Evolutionary conservation across 2,329 filamentous ascomycete species (phyloP), one percentile per base, ranked within the genome.

Genomic region (Passalora sequoiae): DNA sequence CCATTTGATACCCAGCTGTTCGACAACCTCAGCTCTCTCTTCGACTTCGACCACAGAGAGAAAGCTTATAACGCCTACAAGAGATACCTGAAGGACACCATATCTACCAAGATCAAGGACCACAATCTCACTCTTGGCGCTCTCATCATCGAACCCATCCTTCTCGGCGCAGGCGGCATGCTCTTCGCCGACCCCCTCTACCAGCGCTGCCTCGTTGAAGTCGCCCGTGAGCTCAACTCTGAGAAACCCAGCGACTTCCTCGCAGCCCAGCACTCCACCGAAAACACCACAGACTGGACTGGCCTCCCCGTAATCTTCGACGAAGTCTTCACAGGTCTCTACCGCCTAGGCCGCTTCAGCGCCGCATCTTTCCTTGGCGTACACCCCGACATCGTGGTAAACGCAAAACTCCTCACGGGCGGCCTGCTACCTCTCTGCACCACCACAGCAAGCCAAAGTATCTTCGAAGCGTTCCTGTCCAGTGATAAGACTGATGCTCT

Each of bases 121-220:
- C 81, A 83, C 0, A 27, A 36, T 73, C 71, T 51, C 84, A 78
- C 42, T 86, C 58, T 91, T 44, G 87, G 88, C 1, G 83, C 84
- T 6, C 65, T 94, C 8, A 80, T 94, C 32, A 76, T 94, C 63
- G 88, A 94, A 58, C 87, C 87, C 0, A 71, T 94, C 6, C 73
- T 94, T 5, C 74, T 94, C 2, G 87, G 87, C 12, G 87, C 87
- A 0, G 87, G 86, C 0, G 87, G 87, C 32, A 94, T 94, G 87
- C 68, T 84, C 1, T 79, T 94, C 51, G 84, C 82, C 75, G 87
- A 94, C 53, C 87, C 87, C 1, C 75, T 92, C 1, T 94, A 89
- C 70, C 87, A 94, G 60, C 74, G 78, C 15, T 76, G 76, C 1
- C 75, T 94, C 7, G 78, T 84, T 44, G 73, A 80, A 15, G 75